phyloP scores from a whole-genome alignment of 1,139 yeast species.

The Saccharomyces pastorianus region DNA sequence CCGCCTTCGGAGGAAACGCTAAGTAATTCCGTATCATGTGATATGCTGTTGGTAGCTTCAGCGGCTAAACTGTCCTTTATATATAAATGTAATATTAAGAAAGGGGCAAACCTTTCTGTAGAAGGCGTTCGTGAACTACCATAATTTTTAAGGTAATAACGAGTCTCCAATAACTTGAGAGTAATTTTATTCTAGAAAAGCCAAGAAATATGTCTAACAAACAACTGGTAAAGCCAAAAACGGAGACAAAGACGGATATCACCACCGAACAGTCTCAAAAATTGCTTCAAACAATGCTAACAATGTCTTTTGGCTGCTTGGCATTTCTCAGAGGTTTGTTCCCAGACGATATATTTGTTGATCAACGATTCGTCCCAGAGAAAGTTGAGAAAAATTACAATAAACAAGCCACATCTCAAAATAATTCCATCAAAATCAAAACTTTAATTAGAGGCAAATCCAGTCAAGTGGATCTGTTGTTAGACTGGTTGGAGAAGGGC shows the following conservation, averaged over 20 bases:
- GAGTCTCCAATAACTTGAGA: no score
- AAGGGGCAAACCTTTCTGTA: background rate
- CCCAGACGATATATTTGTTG: conserved; percentile 41
- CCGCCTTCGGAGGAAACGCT: background rate
- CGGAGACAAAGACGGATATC: conserved; percentile 18
- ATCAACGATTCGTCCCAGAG: conserved; percentile 36
- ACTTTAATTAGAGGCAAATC: conserved; percentile 39
- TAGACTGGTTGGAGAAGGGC: conserved; percentile 47
- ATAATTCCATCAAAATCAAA: conserved; percentile 38
- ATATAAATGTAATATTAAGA: background rate
- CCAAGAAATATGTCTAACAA: conserved; percentile 22
- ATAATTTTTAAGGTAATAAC: no score
- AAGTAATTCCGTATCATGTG: background rate
- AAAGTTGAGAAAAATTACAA: conserved; percentile 28
- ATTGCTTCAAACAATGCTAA: conserved; percentile 38
- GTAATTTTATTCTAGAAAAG: conserved; percentile 52
- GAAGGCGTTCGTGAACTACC: background rate
- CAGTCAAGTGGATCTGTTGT: conserved; percentile 38
- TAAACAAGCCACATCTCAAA: conserved; percentile 19
- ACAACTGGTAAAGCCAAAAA: conserved; percentile 16
- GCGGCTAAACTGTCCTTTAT: background rate
- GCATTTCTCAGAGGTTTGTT: conserved; percentile 45
- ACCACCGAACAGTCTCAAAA: conserved; percentile 35
- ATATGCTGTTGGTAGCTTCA: background rate
- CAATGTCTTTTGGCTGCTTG: conserved; percentile 44